phyloP scores from a whole-genome alignment of 164 flowering plant genomes.

The Nelumbo lutea region DNA sequence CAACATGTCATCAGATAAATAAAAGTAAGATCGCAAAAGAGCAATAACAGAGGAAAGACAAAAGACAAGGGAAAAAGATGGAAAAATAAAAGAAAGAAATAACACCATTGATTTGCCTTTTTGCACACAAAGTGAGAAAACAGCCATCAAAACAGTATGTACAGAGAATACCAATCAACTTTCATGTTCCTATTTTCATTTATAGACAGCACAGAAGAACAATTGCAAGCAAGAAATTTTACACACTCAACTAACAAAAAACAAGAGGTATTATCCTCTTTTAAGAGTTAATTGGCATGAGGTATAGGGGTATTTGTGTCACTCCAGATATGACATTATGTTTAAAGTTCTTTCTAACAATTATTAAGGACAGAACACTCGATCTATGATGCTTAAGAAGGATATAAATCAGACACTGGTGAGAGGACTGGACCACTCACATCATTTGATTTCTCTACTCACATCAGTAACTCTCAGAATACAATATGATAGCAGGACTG shows the following conservation, averaged over 20 bases:
- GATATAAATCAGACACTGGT: too few species aligned
- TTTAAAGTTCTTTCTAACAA: too few species aligned
- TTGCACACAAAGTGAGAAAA: not conserved
- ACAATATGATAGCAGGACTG: too few species aligned
- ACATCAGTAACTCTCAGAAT: too few species aligned
- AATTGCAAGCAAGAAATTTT: not conserved
- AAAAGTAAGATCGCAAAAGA: slow-evolving; percentile 1
- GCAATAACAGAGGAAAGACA: not conserved
- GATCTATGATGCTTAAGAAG: too few species aligned
- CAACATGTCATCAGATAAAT: not conserved
- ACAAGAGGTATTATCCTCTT: not conserved
- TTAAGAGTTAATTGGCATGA: too few species aligned
- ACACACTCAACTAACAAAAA: not conserved
- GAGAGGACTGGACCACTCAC: too few species aligned
- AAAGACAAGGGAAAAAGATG: not conserved
- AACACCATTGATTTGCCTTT: not conserved
- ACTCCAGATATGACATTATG: too few species aligned
- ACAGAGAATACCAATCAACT: slow-evolving; percentile 1
- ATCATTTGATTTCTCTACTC: too few species aligned
- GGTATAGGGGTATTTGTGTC: too few species aligned
- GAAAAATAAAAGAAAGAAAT: too few species aligned
- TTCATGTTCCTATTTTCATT: not conserved
- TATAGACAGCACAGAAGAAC: not conserved
- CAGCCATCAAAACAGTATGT: not conserved
- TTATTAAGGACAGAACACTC: too few species aligned